These are phyloP conservation scores for Eutypa lata DNA, from an alignment of 2,329 filamentous ascomycete genomes.

Conservation along the genomic window DNA sequence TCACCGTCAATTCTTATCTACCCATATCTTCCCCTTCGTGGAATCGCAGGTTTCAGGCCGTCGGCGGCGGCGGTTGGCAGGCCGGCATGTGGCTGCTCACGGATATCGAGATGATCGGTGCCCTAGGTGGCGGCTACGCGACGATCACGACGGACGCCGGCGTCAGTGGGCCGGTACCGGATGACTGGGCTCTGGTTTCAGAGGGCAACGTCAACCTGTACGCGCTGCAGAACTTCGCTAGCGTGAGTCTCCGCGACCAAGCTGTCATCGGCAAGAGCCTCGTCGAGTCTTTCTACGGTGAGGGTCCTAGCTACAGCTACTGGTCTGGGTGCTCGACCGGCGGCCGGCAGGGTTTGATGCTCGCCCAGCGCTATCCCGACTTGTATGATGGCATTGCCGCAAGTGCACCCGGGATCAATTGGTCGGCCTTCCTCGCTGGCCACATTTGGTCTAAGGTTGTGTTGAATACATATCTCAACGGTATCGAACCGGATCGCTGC, in stretches of 20 bases:
- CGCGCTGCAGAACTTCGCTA: conserved; percentile 3
- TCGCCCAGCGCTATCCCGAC: conserved; percentile 43
- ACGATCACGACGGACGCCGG: conserved; percentile 2
- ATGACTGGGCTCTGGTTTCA: conserved; percentile 1
- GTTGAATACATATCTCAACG: neutral
- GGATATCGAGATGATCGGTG: neutral
- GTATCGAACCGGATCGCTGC: neutral
- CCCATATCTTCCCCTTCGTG: neutral
- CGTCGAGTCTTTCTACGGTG: conserved; percentile 39
- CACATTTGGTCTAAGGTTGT: neutral
- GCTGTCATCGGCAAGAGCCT: conserved; percentile 40
- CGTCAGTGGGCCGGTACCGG: neutral
- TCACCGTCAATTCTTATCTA: neutral
- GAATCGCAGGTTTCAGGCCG: conserved; percentile 3
- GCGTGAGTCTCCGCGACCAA: conserved; percentile 2
- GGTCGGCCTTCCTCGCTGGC: neutral
- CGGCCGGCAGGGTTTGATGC: conserved; percentile 47
- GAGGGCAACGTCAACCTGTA: conserved; percentile 4
- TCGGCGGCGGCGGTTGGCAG: conserved; percentile 1
- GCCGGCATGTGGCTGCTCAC: neutral
- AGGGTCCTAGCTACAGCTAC: conserved; percentile 37
- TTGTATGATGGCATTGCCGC: conserved; percentile 50
- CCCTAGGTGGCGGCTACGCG: conserved; percentile 1
- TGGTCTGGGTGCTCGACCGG: conserved; percentile 51
- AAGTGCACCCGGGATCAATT: neutral